phyloP scores from a whole-genome alignment of 1,284 basidiomycete species.

The Ustilago crameri region DNA sequence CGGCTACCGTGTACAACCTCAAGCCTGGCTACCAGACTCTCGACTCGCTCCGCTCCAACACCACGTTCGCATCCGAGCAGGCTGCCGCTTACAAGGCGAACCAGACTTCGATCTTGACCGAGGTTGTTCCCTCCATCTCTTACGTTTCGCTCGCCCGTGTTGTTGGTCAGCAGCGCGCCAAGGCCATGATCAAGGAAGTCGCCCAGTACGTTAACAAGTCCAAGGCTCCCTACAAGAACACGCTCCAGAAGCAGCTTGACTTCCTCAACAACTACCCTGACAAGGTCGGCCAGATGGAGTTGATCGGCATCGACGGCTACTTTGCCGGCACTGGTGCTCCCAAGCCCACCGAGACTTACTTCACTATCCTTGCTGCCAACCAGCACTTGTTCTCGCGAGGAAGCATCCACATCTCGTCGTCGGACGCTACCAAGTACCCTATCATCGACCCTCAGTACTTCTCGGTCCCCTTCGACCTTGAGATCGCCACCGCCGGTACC shows the following conservation, averaged over 20 bases:
- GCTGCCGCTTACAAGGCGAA: conserved; percentile 46
- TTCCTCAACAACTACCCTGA: conserved; percentile 53
- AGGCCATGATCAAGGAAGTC: conserved; percentile 44
- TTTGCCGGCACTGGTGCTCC: conserved; percentile 58
- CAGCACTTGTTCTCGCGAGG: conserved; percentile 75
- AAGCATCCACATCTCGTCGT: conserved; percentile 72
- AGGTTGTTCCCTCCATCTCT: conserved; percentile 60
- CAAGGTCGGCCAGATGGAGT: conserved; percentile 60
- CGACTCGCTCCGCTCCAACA: conserved; percentile 58
- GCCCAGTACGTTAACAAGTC: conserved; percentile 43
- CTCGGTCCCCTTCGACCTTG: conserved; percentile 48
- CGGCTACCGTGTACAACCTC: conserved; percentile 58
- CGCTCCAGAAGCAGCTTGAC: conserved; percentile 60
- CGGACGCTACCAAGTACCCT: conserved; percentile 73
- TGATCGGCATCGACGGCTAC: conserved; percentile 63
- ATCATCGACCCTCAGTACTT: conserved; percentile 76
- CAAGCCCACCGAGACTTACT: conserved; percentile 54
- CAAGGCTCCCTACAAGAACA: conserved; percentile 50
- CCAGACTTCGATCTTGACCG: conserved; percentile 56
- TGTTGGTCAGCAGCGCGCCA: conserved; percentile 45
- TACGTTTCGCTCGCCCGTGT: conserved; percentile 60
- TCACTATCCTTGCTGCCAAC: conserved; percentile 68
- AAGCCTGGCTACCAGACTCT: conserved; percentile 52
- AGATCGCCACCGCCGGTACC: conserved; percentile 56
- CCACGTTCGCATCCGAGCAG: conserved; percentile 56